A percentile compares a stretch with the other conserved stretches of the same genome.
Evolutionary conservation across 2,329 filamentous ascomycete genomes (phyloP).

Genomic region (Sporothrix inflata): DNA sequence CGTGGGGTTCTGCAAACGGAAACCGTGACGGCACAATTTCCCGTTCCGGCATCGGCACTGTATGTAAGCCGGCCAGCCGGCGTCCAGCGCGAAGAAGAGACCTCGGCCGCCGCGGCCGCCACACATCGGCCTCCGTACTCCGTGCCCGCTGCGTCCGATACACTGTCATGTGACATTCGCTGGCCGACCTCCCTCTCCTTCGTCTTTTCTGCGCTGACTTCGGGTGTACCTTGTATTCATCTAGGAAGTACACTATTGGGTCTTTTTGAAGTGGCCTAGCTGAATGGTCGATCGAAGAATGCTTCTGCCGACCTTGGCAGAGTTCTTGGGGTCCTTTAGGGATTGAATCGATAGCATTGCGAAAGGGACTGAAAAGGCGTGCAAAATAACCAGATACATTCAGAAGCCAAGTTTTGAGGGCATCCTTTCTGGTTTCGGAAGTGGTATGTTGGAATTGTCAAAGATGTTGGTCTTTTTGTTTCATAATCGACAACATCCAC

Average conservation of each 20-base stretch:
- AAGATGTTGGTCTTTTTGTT: background rate
- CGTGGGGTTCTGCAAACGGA: background rate
- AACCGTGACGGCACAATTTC: background rate
- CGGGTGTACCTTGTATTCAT: background rate
- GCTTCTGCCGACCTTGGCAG: too few species aligned
- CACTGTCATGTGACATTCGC: background rate
- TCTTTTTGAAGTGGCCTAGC: background rate
- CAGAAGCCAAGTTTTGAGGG: background rate
- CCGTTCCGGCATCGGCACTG: conserved; percentile 2
- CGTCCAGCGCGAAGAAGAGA: background rate
- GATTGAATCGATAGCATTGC: background rate
- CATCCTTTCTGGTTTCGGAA: background rate
- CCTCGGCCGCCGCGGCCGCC: background rate
- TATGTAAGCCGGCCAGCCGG: background rate
- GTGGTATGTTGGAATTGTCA: background rate
- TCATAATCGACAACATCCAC: background rate
- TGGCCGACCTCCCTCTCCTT: background rate
- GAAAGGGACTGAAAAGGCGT: background rate
- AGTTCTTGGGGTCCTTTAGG: background rate
- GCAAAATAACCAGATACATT: background rate
- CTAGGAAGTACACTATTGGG: background rate
- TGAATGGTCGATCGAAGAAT: background rate
- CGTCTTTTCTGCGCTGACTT: background rate
- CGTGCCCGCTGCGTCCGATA: background rate
- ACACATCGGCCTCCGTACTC: background rate